Conservation (phyloP, 176 grass and related monocot genomes). For the Aegilops tauschii region DNA sequence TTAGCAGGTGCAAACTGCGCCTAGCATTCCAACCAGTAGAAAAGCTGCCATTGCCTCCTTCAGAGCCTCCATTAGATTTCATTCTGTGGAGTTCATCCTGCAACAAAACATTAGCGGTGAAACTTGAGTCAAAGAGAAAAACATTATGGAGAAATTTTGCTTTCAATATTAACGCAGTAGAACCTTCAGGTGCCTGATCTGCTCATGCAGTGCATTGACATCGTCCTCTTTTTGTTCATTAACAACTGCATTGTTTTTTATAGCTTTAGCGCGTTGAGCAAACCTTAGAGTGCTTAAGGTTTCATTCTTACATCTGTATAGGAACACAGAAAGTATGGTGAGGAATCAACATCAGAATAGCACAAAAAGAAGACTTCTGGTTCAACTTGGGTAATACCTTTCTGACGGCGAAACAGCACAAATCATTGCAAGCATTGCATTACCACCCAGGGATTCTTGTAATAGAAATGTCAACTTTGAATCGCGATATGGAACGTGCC, state of each 20-base stretch:
- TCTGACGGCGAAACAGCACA: conserved; percentile 85
- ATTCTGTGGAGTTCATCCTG: conserved; percentile 94
- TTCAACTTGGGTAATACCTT: conserved; percentile 41
- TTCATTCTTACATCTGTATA: conserved; percentile 82
- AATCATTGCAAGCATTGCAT: conserved; percentile 97
- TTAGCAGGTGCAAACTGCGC: conserved; percentile 78
- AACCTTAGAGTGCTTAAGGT: conserved; percentile 91
- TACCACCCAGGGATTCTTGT: conserved; percentile 96
- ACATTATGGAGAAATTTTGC: conserved; percentile 9
- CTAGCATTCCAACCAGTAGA: conserved; percentile 72
- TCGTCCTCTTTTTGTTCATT: conserved; percentile 93
- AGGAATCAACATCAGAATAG: not conserved
- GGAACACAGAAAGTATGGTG: conserved; percentile 9
- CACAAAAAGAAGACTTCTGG: not conserved
- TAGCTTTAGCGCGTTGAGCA: conserved; percentile 91
- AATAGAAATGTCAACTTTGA: conserved; percentile 92
- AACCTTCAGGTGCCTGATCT: conserved; percentile 90
- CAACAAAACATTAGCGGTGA: conserved; percentile 13
- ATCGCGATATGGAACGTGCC: conserved; percentile 95
- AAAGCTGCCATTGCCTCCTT: conserved; percentile 47
- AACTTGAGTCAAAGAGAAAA: conserved; percentile 27
- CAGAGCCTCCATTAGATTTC: conserved; percentile 64
- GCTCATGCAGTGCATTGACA: conserved; percentile 73
- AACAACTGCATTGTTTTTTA: conserved; percentile 89
- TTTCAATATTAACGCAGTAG: conserved; percentile 8